Conservation (phyloP, 73 alveolate genomes). For the Blepharisma japonicum region DNA sequence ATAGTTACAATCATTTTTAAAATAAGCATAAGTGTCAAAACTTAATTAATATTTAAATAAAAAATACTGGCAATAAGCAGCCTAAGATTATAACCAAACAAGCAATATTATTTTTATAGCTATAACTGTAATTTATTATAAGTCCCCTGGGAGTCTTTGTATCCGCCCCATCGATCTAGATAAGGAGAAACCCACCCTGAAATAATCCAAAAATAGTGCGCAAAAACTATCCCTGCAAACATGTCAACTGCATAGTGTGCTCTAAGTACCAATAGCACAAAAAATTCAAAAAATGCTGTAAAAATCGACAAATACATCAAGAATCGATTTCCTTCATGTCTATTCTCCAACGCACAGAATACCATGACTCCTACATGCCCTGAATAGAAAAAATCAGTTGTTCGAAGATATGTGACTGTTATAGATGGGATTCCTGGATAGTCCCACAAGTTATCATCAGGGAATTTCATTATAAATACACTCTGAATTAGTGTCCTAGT, state of each 20-base stretch:
- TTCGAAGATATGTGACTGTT: slow-evolving; percentile 32
- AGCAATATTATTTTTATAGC: no score
- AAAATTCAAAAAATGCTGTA: background rate
- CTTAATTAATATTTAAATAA: no score
- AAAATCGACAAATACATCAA: background rate
- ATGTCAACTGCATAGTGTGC: slow-evolving; percentile 40
- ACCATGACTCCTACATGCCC: slow-evolving; percentile 36
- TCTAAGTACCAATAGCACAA: slow-evolving; percentile 30
- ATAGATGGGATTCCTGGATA: slow-evolving; percentile 52
- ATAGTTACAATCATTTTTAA: no score
- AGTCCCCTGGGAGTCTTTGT: no score
- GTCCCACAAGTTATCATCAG: slow-evolving; percentile 51
- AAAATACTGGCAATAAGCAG: no score
- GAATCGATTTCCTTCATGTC: background rate
- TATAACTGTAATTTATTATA: no score
- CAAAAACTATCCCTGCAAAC: slow-evolving; percentile 37
- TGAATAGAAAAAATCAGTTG: slow-evolving; percentile 42
- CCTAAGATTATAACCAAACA: no score
- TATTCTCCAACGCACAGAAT: background rate
- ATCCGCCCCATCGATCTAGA: slow-evolving; percentile 22
- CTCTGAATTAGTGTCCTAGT: slow-evolving; percentile 5
- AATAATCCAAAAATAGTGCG: slow-evolving; percentile 44
- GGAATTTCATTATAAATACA: slow-evolving; percentile 35
- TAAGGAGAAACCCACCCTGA: slow-evolving; percentile 31
- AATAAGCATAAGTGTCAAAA: no score